These are phyloP conservation scores for Lathyrus sativus DNA, from an alignment of 306 rosid species.

Conservation along the genomic window DNA sequence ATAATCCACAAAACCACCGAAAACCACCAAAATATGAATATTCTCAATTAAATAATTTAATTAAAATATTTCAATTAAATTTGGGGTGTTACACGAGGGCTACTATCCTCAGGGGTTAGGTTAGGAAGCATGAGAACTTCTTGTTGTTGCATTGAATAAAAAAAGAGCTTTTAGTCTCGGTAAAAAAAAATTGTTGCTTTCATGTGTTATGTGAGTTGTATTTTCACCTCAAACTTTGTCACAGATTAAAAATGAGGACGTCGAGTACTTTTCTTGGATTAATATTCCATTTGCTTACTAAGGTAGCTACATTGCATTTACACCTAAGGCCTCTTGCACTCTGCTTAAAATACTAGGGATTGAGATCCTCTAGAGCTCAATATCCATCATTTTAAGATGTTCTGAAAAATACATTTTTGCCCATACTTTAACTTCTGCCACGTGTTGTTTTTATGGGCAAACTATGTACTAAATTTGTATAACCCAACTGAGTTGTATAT, in stretches of 20 bases:
- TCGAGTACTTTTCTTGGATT: slow-evolving; percentile 10
- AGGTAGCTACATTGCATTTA: background rate
- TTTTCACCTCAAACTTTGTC: slow-evolving; percentile 22
- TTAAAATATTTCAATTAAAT: too few species aligned
- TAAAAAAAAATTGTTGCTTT: slow-evolving; percentile 27
- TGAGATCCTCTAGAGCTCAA: background rate
- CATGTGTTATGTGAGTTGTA: slow-evolving; percentile 32
- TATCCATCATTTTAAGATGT: background rate
- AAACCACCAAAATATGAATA: too few species aligned
- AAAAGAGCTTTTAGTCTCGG: slow-evolving; percentile 33
- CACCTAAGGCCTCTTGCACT: background rate
- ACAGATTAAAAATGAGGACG: slow-evolving; percentile 16
- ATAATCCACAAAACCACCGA: too few species aligned
- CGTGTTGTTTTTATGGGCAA: too few species aligned
- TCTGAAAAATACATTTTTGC: too few species aligned
- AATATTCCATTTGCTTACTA: slow-evolving; percentile 9
- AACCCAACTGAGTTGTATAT: too few species aligned
- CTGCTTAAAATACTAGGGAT: background rate
- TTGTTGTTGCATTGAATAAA: slow-evolving; percentile 37
- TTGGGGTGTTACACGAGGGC: too few species aligned
- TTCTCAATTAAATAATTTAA: too few species aligned
- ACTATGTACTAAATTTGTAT: too few species aligned
- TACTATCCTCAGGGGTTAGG: slow-evolving; percentile 92
- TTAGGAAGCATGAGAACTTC: slow-evolving; percentile 75
- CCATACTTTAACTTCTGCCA: too few species aligned